Evolutionary conservation across 179 eudicot species (phyloP).

Genomic region (Beta lomatogona): DNA sequence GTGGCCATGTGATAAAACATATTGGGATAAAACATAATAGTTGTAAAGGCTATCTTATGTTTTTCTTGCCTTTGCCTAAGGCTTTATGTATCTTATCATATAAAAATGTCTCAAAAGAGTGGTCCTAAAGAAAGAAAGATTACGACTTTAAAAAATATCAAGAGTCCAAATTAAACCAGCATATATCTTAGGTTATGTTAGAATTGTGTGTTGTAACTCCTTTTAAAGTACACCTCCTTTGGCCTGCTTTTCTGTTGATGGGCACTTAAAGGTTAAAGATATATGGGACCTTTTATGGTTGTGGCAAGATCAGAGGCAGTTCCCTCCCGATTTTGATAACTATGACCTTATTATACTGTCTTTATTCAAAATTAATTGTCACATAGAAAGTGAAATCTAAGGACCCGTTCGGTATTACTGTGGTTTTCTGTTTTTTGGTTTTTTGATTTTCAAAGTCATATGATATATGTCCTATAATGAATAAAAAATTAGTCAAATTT

Average conservation of each 20-base stretch:
- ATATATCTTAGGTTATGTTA: constrained; percentile 6
- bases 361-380: neutral
- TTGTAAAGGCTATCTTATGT: constrained; percentile 25
- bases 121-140: constrained; percentile 25
- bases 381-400: too few relatives aligned
- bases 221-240: constrained; percentile 25
- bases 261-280: constrained; percentile 4
- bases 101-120: neutral
- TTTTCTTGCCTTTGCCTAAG: neutral
- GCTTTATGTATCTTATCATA: neutral
- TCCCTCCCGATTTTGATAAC: neutral
- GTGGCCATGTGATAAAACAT: constrained; percentile 25
- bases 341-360: neutral
- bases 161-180: neutral
- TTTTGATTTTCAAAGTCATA: too few relatives aligned
- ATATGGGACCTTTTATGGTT: constrained; percentile 3
- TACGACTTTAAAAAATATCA: neutral
- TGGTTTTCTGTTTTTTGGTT: too few relatives aligned
- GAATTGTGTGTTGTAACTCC: constrained; percentile 19
- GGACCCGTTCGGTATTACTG: too few relatives aligned
- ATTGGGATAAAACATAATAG: neutral
- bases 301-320: constrained; percentile 1
- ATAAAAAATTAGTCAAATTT: too few relatives aligned
- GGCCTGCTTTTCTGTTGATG: constrained; percentile 10
- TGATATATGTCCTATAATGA: too few relatives aligned